Conservation (phyloP, 2,329 filamentous ascomycete species). For the Fragosphaeria purpurea region DNA sequence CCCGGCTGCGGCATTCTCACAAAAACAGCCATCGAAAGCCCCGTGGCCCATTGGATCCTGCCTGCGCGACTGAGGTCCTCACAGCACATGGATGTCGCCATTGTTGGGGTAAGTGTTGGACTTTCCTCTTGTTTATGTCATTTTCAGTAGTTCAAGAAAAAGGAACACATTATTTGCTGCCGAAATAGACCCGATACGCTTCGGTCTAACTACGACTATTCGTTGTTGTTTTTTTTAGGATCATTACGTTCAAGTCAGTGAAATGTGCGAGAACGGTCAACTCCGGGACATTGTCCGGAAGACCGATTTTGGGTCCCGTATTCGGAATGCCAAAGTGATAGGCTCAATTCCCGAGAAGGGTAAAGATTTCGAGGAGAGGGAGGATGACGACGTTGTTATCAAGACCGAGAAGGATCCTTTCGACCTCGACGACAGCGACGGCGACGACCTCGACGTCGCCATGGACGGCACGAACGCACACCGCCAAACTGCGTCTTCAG, state of each 20-base stretch:
- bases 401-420: slow-evolving; percentile 31
- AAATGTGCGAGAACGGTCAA: slow-evolving; percentile 58
- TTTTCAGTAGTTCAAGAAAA: background rate
- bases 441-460: background rate
- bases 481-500: background rate
- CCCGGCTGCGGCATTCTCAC: slow-evolving; percentile 65
- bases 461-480: slow-evolving; percentile 1
- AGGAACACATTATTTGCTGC: too few relatives aligned
- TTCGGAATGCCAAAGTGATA: slow-evolving; percentile 69
- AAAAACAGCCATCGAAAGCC: slow-evolving; percentile 66
- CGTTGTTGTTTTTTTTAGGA: slow-evolving; percentile 38
- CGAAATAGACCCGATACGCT: too few relatives aligned
- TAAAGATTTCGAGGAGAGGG: slow-evolving; percentile 23
- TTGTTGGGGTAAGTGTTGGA: slow-evolving; percentile 56
- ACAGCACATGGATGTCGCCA: slow-evolving; percentile 69
- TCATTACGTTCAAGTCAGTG: slow-evolving; percentile 69
- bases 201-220: too few relatives aligned
- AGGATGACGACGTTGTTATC: slow-evolving; percentile 15
- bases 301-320: slow-evolving; percentile 66
- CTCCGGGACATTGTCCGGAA: slow-evolving; percentile 70
- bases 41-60: slow-evolving; percentile 65
- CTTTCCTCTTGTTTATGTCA: slow-evolving; percentile 13
- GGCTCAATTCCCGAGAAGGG: slow-evolving; percentile 36
- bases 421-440: background rate
- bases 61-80: slow-evolving; percentile 66